Conservation (phyloP, 2,329 filamentous ascomycete species). For the Aspergillus piperis region DNA sequence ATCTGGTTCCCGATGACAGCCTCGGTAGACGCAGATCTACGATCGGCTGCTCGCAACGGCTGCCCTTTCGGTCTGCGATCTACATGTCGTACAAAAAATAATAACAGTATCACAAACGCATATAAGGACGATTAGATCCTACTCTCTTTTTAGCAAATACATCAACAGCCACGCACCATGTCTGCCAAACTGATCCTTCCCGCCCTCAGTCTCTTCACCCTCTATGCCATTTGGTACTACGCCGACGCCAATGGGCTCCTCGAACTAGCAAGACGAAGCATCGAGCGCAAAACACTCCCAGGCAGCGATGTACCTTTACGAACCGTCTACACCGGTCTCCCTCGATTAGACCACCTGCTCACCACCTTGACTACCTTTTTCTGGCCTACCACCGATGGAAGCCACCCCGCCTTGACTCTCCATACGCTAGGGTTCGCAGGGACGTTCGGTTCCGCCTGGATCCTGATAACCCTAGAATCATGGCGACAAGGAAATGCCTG, state of each 20-base stretch:
- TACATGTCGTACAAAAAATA: background rate
- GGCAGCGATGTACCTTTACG: conserved; percentile 31
- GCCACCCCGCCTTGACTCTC: conserved; percentile 36
- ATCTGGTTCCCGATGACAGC: background rate
- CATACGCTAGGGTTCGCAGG: conserved; percentile 44
- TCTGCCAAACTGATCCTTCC: conserved; percentile 31
- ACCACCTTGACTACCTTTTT: conserved; percentile 41
- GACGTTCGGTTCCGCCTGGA: conserved; percentile 46
- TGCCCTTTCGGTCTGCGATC: background rate
- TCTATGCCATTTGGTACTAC: conserved; percentile 39
- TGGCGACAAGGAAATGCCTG: conserved; percentile 48
- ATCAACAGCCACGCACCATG: conserved; percentile 9
- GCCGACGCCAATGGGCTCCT: conserved; percentile 35
- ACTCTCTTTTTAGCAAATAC: too few relatives aligned
- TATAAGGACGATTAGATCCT: background rate
- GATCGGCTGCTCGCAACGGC: background rate
- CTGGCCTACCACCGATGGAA: conserved; percentile 43
- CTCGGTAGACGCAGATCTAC: background rate
- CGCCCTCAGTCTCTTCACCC: conserved; percentile 32
- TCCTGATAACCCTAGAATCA: conserved; percentile 48
- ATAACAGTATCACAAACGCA: background rate
- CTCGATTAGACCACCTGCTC: conserved; percentile 35
- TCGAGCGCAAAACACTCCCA: conserved; percentile 29
- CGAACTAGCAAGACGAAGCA: conserved; percentile 19
- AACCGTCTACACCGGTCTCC: conserved; percentile 37